A percentile compares a stretch with the other conserved stretches of the same genome.
Evolutionary conservation across 2,329 filamentous ascomycete genomes (phyloP).

Genomic region (Aspergillus spinulosporus): DNA sequence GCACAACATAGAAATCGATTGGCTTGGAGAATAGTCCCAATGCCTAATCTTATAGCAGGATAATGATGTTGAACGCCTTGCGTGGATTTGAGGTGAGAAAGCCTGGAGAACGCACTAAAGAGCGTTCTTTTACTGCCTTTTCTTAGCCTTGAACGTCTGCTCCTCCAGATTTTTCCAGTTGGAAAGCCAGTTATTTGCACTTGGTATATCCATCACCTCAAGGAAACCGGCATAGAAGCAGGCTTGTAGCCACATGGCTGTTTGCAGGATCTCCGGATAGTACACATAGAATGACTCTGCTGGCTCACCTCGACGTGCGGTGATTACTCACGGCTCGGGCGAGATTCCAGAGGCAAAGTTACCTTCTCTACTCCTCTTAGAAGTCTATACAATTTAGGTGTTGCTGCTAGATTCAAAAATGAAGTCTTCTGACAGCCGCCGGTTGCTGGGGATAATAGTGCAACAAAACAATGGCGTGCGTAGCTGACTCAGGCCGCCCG

Average conservation of each 20-base stretch:
- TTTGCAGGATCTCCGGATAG: not conserved
- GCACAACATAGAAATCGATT: not conserved
- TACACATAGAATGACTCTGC: not conserved
- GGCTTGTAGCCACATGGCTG: not conserved
- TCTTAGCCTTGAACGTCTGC: not conserved
- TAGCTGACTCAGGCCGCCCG: slow-evolving; percentile 7
- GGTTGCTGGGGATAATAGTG: slow-evolving; percentile 2
- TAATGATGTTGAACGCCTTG: not conserved
- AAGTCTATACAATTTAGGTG: too few relatives aligned
- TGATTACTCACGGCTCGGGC: not conserved
- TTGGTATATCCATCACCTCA: not conserved
- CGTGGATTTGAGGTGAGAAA: too few relatives aligned
- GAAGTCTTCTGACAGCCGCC: not conserved
- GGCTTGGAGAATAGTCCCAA: not conserved
- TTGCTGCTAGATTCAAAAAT: too few relatives aligned
- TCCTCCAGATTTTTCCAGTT: too few relatives aligned
- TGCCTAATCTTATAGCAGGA: not conserved
- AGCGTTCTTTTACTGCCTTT: too few relatives aligned
- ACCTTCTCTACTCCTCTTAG: not conserved
- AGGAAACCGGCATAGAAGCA: not conserved
- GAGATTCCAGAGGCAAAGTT: not conserved
- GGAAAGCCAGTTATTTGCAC: too few relatives aligned
- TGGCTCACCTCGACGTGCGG: not conserved
- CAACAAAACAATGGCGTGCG: slow-evolving; percentile 3
- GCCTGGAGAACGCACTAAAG: too few relatives aligned